Conservation (phyloP, 352 stramenopile genomes). For the Lagenidium giganteum region DNA sequence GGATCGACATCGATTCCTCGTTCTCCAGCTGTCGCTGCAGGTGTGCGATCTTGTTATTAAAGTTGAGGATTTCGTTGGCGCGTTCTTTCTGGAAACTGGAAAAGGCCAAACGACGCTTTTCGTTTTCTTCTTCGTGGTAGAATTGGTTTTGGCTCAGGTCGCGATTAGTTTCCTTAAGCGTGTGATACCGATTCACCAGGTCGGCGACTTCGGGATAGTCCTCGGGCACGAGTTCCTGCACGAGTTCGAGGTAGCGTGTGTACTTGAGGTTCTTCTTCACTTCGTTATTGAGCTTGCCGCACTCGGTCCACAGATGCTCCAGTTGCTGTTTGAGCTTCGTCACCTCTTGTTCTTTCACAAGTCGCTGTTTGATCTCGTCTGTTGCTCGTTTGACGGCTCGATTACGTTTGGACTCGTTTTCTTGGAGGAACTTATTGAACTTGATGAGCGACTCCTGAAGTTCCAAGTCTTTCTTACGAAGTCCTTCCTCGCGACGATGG, state of each 20-base stretch:
- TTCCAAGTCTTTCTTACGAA: slow-evolving; percentile 90
- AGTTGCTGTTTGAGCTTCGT: slow-evolving; percentile 54
- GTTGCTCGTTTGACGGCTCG: slow-evolving; percentile 82
- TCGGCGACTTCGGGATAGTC: slow-evolving; percentile 88
- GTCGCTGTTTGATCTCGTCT: slow-evolving; percentile 86
- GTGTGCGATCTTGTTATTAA: slow-evolving; percentile 82
- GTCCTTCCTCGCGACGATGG: slow-evolving; percentile 81
- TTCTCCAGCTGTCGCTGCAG: slow-evolving; percentile 68
- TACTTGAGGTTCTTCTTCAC: slow-evolving; percentile 77
- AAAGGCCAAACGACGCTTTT: slow-evolving; percentile 66
- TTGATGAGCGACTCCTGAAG: slow-evolving; percentile 93
- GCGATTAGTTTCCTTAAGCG: slow-evolving; percentile 82
- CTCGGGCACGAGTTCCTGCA: slow-evolving; percentile 80
- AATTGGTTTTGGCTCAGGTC: slow-evolving; percentile 60
- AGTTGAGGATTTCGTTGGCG: slow-evolving; percentile 85
- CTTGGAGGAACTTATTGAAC: slow-evolving; percentile 93
- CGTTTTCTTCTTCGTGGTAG: slow-evolving; percentile 74
- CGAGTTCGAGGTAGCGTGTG: slow-evolving; percentile 72
- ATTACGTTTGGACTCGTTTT: slow-evolving; percentile 91
- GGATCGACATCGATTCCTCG: slow-evolving; percentile 48
- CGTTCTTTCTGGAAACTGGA: slow-evolving; percentile 77
- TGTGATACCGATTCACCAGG: slow-evolving; percentile 87
- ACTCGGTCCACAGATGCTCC: slow-evolving; percentile 44
- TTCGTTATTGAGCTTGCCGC: slow-evolving; percentile 46
- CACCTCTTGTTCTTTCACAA: slow-evolving; percentile 83